A percentile compares a stretch with the other conserved stretches of the same genome.
Evolutionary conservation across 106 monocot species (phyloP).

Genomic region (Acorus gramineus): DNA sequence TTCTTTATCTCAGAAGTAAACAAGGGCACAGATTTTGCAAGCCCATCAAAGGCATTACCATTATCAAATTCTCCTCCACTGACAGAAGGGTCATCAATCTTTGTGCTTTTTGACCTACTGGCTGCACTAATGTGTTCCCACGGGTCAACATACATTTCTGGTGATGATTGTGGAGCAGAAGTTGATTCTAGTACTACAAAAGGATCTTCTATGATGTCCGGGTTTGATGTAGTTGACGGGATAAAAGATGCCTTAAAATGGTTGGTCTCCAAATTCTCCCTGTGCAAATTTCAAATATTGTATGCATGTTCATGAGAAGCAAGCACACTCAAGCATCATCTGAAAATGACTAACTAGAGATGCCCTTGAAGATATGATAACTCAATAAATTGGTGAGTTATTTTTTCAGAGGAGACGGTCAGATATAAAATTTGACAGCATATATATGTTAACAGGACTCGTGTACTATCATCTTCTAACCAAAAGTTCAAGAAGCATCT

Average conservation of each 20-base stretch:
- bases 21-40: conserved; percentile 34
- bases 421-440: neutral
- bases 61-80: conserved; percentile 41
- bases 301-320: too few species aligned
- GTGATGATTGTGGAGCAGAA: conserved; percentile 37
- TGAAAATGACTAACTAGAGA: too few species aligned
- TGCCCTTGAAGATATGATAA: too few species aligned
- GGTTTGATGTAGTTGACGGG: conserved; percentile 28
- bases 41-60: conserved; percentile 35
- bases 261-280: conserved; percentile 32
- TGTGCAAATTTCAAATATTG: conserved; percentile 19
- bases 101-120: conserved; percentile 24
- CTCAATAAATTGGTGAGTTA: too few species aligned
- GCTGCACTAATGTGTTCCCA: conserved; percentile 31
- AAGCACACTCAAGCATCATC: too few species aligned
- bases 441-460: neutral
- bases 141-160: conserved; percentile 39
- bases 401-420: too few species aligned
- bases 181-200: conserved; percentile 63
- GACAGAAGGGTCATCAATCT: conserved; percentile 18
- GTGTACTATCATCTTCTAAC: neutral
- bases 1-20: conserved; percentile 30
- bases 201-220: conserved; percentile 37
- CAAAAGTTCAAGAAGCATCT: neutral
- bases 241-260: conserved; percentile 17